Percentiles rank a stretch among this genome's conserved stretches.
These are phyloP conservation scores for Nyctanthes arbortristis DNA, from an alignment of 257 asterid genomes.

Conservation along the genomic window DNA sequence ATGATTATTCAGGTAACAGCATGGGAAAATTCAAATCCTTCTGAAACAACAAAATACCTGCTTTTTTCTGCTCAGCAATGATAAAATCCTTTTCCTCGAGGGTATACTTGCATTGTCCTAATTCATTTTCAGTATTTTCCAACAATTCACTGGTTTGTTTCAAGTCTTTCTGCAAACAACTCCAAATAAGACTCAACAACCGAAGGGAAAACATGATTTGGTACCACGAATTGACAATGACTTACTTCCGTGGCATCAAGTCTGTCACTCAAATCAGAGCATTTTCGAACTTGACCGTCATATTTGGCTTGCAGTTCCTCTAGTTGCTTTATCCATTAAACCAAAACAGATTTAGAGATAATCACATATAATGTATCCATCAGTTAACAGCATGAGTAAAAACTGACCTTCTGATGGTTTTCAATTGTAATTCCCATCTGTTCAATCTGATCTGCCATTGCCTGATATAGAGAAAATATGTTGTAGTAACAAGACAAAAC, in stretches of 20 bases:
- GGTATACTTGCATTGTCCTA: slow-evolving; percentile 54
- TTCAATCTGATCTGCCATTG: slow-evolving; percentile 91
- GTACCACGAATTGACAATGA: slow-evolving; percentile 12
- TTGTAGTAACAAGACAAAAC: background rate
- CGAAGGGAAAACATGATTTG: background rate
- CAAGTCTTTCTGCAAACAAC: slow-evolving; percentile 59
- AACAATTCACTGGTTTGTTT: slow-evolving; percentile 50
- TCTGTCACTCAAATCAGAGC: slow-evolving; percentile 56
- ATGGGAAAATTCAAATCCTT: slow-evolving; percentile 3
- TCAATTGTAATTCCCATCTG: slow-evolving; percentile 73
- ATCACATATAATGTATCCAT: background rate
- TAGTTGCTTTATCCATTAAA: slow-evolving; percentile 44
- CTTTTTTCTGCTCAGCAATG: slow-evolving; percentile 79
- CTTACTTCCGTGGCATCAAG: slow-evolving; percentile 68
- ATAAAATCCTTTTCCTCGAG: slow-evolving; percentile 71
- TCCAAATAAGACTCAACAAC: slow-evolving; percentile 28
- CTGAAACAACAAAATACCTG: slow-evolving; percentile 38
- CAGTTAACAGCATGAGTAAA: slow-evolving; percentile 5
- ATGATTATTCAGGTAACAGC: slow-evolving; percentile 15
- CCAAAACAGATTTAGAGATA: background rate
- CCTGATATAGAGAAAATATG: slow-evolving; percentile 39
- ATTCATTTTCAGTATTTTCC: slow-evolving; percentile 61
- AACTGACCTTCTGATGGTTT: slow-evolving; percentile 63
- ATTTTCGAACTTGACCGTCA: slow-evolving; percentile 55
- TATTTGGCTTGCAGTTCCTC: slow-evolving; percentile 64